A percentile compares a stretch with the other conserved stretches of the same genome.
Evolutionary conservation across 2,329 filamentous ascomycete species (phyloP).

Genomic region (Aspergillus flavus): DNA sequence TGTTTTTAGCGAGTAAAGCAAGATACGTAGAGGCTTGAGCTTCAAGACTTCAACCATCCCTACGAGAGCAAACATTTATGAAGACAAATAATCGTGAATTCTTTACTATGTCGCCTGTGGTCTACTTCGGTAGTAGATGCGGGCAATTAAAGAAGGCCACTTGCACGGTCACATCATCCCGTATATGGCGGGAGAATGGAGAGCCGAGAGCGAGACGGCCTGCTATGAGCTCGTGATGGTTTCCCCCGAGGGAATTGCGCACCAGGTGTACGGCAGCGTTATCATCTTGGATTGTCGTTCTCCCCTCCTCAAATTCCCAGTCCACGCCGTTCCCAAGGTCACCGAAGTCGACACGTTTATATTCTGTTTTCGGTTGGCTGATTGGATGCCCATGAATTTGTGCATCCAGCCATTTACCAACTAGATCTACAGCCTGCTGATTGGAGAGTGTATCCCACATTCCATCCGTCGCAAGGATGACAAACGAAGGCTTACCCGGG

Average conservation of each 20-base stretch:
- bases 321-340: constrained; percentile 20
- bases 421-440: constrained; percentile 60
- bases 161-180: constrained; percentile 57
- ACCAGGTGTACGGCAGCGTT: constrained; percentile 56
- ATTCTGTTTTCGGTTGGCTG: constrained; percentile 27
- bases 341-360: constrained; percentile 26
- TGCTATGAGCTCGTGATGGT: constrained; percentile 37
- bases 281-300: constrained; percentile 54
- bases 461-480: constrained; percentile 69
- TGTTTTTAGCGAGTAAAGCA: background rate
- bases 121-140: background rate
- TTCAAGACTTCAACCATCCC: background rate
- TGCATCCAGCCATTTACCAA: constrained; percentile 56
- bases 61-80: background rate
- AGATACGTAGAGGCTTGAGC: background rate
- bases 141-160: constrained; percentile 43
- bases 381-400: constrained; percentile 34
- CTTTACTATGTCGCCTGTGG: background rate
- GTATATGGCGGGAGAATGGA: constrained; percentile 39
- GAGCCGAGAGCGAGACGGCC: constrained; percentile 30
- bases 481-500: constrained; percentile 54
- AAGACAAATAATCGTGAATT: background rate
- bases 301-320: constrained; percentile 44
- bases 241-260: constrained; percentile 57
- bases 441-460: constrained; percentile 65